phyloP scores from a whole-genome alignment of 1,284 basidiomycete species.

The Sporisorium scitamineum region DNA sequence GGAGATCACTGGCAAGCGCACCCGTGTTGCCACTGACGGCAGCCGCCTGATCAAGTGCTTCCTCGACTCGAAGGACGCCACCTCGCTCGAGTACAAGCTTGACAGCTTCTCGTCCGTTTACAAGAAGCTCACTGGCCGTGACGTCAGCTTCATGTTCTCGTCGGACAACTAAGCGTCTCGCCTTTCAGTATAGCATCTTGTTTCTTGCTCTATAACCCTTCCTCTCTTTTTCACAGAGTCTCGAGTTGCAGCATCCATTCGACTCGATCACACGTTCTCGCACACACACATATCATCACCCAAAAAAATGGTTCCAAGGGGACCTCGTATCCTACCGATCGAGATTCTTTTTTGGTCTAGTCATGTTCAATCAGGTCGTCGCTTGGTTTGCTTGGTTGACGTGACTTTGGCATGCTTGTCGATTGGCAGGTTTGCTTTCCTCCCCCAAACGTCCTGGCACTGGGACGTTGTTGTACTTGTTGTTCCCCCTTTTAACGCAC shows the following conservation, averaged over 20 bases:
- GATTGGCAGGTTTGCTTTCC: conserved; percentile 1
- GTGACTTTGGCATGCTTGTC: conserved; percentile 5
- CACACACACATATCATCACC: conserved; percentile 4
- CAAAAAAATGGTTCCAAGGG: conserved; percentile 23
- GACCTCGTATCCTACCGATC: conserved; percentile 1
- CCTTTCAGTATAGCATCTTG: neutral
- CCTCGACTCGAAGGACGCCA: conserved; percentile 98
- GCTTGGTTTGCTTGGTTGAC: conserved; percentile 23
- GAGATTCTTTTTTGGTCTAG: conserved; percentile 19
- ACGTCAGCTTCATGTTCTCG: conserved; percentile 74
- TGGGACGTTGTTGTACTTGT: conserved; percentile 44
- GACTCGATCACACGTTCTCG: neutral
- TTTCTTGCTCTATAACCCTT: conserved; percentile 3
- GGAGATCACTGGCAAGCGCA: conserved; percentile 98
- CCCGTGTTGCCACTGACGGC: conserved; percentile 74
- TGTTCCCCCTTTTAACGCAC: conserved; percentile 28
- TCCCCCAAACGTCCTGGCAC: conserved; percentile 13
- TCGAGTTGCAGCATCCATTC: conserved; percentile 16
- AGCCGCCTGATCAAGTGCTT: conserved; percentile 72
- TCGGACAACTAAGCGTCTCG: conserved; percentile 53
- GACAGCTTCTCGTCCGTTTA: conserved; percentile 96
- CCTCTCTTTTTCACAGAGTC: conserved; percentile 3
- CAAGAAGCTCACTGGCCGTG: conserved; percentile 92
- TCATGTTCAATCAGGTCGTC: conserved; percentile 15
- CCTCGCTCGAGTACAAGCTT: conserved; percentile 99